Evolutionary conservation across 2,329 filamentous ascomycete species (phyloP).

Genomic region (Drechslerella coelobrocha): DNA sequence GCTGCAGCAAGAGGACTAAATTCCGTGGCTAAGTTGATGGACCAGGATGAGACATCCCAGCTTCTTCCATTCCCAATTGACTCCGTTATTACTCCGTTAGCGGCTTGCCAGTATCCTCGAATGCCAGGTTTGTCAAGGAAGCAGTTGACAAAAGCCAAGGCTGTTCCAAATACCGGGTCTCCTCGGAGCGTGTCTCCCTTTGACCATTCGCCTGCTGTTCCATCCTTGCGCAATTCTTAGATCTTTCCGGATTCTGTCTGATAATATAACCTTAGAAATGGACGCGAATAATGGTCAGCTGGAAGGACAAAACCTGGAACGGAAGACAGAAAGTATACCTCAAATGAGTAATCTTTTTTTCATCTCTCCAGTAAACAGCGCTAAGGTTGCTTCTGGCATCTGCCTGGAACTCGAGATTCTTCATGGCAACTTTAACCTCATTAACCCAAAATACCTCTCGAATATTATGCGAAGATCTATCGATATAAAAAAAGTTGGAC

Average conservation of each 20-base stretch:
- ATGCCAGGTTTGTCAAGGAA: conserved; percentile 5
- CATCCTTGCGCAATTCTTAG: background rate
- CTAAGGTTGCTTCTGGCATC: conserved; percentile 14
- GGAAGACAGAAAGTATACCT: conserved; percentile 12
- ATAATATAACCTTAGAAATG: conserved; percentile 7
- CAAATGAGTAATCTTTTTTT: conserved; percentile 11
- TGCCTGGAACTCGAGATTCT: conserved; percentile 11
- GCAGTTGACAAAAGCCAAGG: conserved; percentile 17
- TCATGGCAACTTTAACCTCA: background rate
- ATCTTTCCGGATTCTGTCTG: conserved; percentile 12
- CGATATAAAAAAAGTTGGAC: conserved; percentile 32
- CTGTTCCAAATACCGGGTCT: conserved; percentile 12
- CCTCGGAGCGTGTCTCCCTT: background rate
- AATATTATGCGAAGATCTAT: conserved; percentile 10
- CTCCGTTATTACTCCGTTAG: background rate
- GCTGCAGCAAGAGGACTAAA: conserved; percentile 1
- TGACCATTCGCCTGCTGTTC: background rate
- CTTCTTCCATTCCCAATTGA: background rate
- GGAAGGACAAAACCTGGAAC: background rate
- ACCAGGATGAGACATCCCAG: background rate
- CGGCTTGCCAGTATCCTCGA: conserved; percentile 14
- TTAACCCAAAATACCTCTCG: conserved; percentile 25
- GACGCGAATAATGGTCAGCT: background rate
- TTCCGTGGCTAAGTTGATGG: background rate
- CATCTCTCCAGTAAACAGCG: conserved; percentile 12